Evolutionary conservation across 768 basidiomycete species (phyloP).

Genomic region (Suillus brevipes): DNA sequence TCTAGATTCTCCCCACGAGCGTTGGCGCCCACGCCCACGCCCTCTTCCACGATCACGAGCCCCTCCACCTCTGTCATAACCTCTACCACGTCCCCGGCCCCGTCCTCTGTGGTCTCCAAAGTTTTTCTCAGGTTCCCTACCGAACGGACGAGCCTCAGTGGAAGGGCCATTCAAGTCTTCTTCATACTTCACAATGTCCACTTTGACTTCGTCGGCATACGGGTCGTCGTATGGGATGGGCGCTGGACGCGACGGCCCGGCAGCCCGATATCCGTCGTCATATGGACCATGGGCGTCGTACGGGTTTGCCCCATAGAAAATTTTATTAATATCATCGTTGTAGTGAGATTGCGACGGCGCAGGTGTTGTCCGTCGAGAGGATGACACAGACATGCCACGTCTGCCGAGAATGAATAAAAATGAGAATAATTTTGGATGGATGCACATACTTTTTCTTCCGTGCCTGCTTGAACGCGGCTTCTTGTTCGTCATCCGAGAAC

Average conservation of each 20-base stretch:
- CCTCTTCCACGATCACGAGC: constrained; percentile 29
- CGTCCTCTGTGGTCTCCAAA: constrained; percentile 22
- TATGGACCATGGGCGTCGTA: constrained; percentile 70
- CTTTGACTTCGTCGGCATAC: constrained; percentile 53
- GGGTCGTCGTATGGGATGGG: constrained; percentile 82
- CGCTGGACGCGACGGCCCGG: constrained; percentile 58
- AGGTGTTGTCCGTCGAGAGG: constrained; percentile 59
- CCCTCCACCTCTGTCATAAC: constrained; percentile 28
- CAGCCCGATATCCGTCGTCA: constrained; percentile 57
- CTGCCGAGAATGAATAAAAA: constrained; percentile 32
- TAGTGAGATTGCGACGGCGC: constrained; percentile 53
- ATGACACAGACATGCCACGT: constrained; percentile 51
- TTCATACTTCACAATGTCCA: constrained; percentile 20
- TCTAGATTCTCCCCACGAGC: constrained; percentile 21
- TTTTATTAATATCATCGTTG: constrained; percentile 47
- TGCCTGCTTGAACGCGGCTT: constrained; percentile 66
- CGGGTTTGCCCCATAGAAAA: constrained; percentile 53
- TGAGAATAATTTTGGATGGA: constrained; percentile 3
- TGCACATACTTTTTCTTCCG: constrained; percentile 57
- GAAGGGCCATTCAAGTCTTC: neutral
- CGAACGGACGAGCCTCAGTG: neutral
- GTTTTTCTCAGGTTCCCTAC: neutral
- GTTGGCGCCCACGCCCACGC: constrained; percentile 31
- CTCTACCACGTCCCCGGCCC: constrained; percentile 38
- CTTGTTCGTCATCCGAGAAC: constrained; percentile 94